These are phyloP conservation scores for Truncatella angustata DNA, from an alignment of 2,329 filamentous ascomycete genomes.

Conservation along the genomic window DNA sequence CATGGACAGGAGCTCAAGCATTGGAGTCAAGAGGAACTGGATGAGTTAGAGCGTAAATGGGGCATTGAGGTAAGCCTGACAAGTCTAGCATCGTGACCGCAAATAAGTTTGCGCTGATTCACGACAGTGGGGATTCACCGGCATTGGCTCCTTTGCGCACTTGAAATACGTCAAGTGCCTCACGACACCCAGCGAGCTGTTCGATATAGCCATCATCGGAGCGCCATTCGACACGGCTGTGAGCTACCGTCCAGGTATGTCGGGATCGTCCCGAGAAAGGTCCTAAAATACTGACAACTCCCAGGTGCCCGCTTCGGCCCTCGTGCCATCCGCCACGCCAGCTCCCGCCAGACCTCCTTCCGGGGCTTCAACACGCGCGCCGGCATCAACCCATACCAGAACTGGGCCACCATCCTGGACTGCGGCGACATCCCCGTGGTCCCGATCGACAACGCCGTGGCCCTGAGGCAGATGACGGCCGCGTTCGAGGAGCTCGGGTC, in stretches of 20 bases:
- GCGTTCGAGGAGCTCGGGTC: slow-evolving; percentile 69
- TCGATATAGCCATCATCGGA: slow-evolving; percentile 71
- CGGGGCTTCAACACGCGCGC: slow-evolving; percentile 82
- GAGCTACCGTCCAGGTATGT: slow-evolving; percentile 63
- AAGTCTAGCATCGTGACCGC: background rate
- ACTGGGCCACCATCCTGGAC: slow-evolving; percentile 77
- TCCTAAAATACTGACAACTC: background rate
- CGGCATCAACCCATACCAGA: slow-evolving; percentile 77
- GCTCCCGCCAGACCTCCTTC: slow-evolving; percentile 74
- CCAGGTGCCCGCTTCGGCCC: slow-evolving; percentile 77
- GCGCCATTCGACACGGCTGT: slow-evolving; percentile 74
- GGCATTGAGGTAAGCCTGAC: slow-evolving; percentile 47
- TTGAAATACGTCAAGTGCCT: slow-evolving; percentile 68
- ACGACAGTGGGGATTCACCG: slow-evolving; percentile 61
- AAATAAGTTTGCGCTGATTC: background rate
- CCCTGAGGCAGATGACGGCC: slow-evolving; percentile 78
- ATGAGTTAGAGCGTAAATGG: slow-evolving; percentile 57
- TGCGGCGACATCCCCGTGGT: slow-evolving; percentile 89
- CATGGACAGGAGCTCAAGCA: slow-evolving; percentile 37
- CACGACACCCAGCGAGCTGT: slow-evolving; percentile 59
- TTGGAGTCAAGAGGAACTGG: slow-evolving; percentile 49
- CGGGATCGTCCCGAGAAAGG: background rate
- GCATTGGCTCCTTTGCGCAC: slow-evolving; percentile 74
- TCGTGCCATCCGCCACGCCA: slow-evolving; percentile 81
- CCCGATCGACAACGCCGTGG: slow-evolving; percentile 81